Percentiles rank a stretch among this genome's conserved stretches.
phyloP scores from a whole-genome alignment of 2,329 filamentous ascomycete genomes.

The Curvularia sp. region DNA sequence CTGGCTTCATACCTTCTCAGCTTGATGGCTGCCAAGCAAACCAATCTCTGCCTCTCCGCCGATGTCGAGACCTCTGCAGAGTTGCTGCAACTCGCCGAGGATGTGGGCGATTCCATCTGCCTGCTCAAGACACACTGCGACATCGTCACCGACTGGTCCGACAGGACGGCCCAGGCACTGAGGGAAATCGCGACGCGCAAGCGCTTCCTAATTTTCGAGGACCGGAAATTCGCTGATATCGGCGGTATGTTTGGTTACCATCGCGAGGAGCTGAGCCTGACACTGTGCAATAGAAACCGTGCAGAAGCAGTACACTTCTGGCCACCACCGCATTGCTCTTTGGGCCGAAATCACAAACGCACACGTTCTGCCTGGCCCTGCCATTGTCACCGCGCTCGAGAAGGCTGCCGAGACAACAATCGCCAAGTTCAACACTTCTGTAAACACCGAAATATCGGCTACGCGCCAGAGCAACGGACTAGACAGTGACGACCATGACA shows the following conservation, averaged over 20 bases:
- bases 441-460: slow-evolving; percentile 60
- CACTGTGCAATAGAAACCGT: slow-evolving; percentile 55
- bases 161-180: slow-evolving; percentile 60
- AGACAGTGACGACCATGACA: slow-evolving; percentile 34
- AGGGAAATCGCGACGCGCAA: slow-evolving; percentile 58
- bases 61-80: slow-evolving; percentile 64
- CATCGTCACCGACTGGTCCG: slow-evolving; percentile 67
- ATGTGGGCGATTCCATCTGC: slow-evolving; percentile 67
- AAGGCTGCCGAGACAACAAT: slow-evolving; percentile 58
- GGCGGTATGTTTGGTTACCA: slow-evolving; percentile 53
- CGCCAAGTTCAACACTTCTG: slow-evolving; percentile 58
- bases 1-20: slow-evolving; percentile 59
- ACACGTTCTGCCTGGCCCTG: slow-evolving; percentile 61
- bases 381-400: slow-evolving; percentile 60
- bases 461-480: slow-evolving; percentile 40
- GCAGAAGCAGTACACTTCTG: slow-evolving; percentile 62
- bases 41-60: slow-evolving; percentile 63
- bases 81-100: slow-evolving; percentile 63
- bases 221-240: slow-evolving; percentile 64
- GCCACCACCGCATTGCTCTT: slow-evolving; percentile 59
- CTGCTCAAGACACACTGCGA: slow-evolving; percentile 68
- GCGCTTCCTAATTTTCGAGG: slow-evolving; percentile 62
- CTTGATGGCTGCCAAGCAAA: slow-evolving; percentile 59
- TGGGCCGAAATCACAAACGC: slow-evolving; percentile 63
- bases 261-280: slow-evolving; percentile 17